Conservation (phyloP, 2,329 filamentous ascomycete species). For the Fusarium marasasianum region DNA sequence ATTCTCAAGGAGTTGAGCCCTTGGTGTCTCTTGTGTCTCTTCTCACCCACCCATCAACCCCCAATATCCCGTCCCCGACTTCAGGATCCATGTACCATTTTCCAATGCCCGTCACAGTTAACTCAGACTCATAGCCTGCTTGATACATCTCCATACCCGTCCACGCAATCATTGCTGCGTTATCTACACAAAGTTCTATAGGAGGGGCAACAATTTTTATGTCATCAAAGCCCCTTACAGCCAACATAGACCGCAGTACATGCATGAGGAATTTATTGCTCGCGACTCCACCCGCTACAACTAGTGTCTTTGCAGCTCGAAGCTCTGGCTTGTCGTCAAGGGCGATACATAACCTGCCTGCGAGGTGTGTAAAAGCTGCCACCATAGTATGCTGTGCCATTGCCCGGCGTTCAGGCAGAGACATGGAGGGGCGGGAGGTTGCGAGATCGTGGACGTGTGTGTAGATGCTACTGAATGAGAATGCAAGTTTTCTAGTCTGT, state of each 20-base stretch:
- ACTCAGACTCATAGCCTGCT: slow-evolving; percentile 73
- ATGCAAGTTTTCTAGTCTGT: slow-evolving; percentile 66
- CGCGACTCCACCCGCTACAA: slow-evolving; percentile 91
- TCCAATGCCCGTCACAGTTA: slow-evolving; percentile 67
- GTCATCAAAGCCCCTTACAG: slow-evolving; percentile 70
- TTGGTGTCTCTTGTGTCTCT: slow-evolving; percentile 28
- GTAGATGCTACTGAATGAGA: slow-evolving; percentile 77
- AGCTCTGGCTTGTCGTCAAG: slow-evolving; percentile 54
- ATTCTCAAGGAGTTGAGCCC: not conserved
- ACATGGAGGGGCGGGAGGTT: slow-evolving; percentile 53
- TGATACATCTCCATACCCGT: slow-evolving; percentile 91
- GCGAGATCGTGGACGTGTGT: slow-evolving; percentile 60
- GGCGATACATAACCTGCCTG: slow-evolving; percentile 76
- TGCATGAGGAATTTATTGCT: slow-evolving; percentile 82
- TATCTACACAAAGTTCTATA: slow-evolving; percentile 83
- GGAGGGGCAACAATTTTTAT: slow-evolving; percentile 80
- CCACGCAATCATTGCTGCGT: slow-evolving; percentile 98
- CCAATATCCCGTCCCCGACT: slow-evolving; percentile 70
- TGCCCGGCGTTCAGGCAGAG: slow-evolving; percentile 68
- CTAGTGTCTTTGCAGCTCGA: slow-evolving; percentile 67
- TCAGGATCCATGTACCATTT: slow-evolving; percentile 80
- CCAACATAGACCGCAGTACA: slow-evolving; percentile 67
- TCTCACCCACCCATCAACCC: slow-evolving; percentile 59
- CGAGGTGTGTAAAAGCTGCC: slow-evolving; percentile 87
- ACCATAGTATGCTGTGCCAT: slow-evolving; percentile 81